Evolutionary conservation across 345 rosid species (phyloP), one percentile per base, ranked within the genome.

Genomic region (Passiflora organensis): DNA sequence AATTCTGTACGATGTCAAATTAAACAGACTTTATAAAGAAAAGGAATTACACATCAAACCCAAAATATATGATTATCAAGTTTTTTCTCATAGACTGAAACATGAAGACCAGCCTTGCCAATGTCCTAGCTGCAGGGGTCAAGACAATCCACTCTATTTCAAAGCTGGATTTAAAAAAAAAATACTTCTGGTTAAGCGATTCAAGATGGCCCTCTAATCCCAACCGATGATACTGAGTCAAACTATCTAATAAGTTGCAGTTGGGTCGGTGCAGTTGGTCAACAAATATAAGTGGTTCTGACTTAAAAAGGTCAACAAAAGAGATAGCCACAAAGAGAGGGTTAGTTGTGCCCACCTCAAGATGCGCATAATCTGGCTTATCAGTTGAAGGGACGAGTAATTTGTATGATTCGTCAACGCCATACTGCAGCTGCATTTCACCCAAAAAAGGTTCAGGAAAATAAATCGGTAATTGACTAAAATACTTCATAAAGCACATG

Each of bases 361-460:
- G 78, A 49, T 68, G 76, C 21, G 82, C 87, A 71, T 51, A 71
- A 59, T 57, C 65, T 5, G 79, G 76, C 14, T 73, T 74, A 19
- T 59, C 66, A 22, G 48, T 64, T 34, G 80, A 73, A 53, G 89
- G 77, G 46, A 86, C 74, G 42, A 56, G 55, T 46, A 86, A 63
- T 59, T 65, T 83, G 77, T 86, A 83, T 15, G 89, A 83, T 59
- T 86, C 95, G 42, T 83, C 84, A 25, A 45, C 48, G 28, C 87
- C 87, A 44, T 76, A 78, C 44, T 83, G 80, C 58, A 83, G 69
- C 95, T 86, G 82, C 68, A 71, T 47, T 64, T 42, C 19, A 28
- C 34, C 51, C 21, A 8, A 18, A 6, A 15, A 47, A 47, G 13
- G 13, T 13, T 8, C 15, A 22, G 1, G 20, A 15, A n/a, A 6